These are phyloP conservation scores for Isatis tinctoria DNA, from an alignment of 345 rosid species.

Conservation along the genomic window DNA sequence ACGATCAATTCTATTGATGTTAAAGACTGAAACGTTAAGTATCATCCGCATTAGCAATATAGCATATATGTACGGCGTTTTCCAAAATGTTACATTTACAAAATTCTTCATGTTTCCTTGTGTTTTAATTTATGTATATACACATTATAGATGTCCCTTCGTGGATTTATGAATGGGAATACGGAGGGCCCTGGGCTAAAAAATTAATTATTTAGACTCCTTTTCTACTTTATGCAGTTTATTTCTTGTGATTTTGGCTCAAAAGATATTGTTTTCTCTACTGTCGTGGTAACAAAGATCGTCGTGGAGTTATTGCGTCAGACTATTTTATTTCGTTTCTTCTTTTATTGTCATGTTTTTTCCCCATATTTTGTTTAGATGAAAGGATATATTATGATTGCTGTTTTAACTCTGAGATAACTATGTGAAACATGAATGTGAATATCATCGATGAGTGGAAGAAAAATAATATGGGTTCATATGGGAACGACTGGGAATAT, in stretches of 20 bases:
- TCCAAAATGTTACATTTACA: too few relatives aligned
- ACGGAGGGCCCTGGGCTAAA: too few relatives aligned
- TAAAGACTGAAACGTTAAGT: not conserved
- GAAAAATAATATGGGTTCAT: slow-evolving; percentile 13
- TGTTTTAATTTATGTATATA: too few relatives aligned
- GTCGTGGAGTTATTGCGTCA: not conserved
- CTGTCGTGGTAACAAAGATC: not conserved
- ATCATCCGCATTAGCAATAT: not conserved
- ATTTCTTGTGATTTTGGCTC: too few relatives aligned
- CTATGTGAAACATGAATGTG: slow-evolving; percentile 3
- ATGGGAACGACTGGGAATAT: slow-evolving; percentile 24
- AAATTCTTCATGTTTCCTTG: too few relatives aligned
- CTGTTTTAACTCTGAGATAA: not conserved
- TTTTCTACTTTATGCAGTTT: too few relatives aligned
- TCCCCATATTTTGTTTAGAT: not conserved
- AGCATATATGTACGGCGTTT: too few relatives aligned
- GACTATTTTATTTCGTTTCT: not conserved
- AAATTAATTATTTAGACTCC: too few relatives aligned
- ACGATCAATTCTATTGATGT: not conserved
- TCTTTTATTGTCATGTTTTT: too few relatives aligned
- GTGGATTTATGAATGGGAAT: too few relatives aligned
- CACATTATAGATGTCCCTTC: too few relatives aligned
- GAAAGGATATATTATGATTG: not conserved
- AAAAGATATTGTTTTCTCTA: not conserved
- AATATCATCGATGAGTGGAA: slow-evolving; percentile 7